Evolutionary conservation across 768 basidiomycete species (phyloP), one percentile per base, ranked within the genome.

Genomic region (Xerocomellus chrysenteron): DNA sequence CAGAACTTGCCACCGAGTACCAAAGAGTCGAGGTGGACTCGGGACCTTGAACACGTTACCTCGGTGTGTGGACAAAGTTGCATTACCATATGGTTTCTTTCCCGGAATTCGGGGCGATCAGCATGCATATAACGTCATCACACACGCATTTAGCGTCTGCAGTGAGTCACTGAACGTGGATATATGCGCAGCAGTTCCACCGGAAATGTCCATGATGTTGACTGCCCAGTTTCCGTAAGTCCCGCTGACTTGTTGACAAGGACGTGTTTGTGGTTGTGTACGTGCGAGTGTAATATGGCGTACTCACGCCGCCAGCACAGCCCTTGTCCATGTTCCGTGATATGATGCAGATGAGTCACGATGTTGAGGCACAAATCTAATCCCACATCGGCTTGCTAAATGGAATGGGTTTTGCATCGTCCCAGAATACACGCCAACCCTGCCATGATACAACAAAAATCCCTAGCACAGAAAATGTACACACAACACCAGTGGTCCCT

Each of bases 361-460:
- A 39, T 17, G 43, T 28, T 4, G 13, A 39, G 19, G 1, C 32
- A 39, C 47, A 40, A 36, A 36, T 47, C 56, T 47, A 51, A 45
- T 44, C 30, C 36, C 44, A 36, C 21, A 21, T 21, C 21, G 21
- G 21, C 21, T 21, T 21, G 21, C 21, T 21, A 21, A 21, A 21
- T 21, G 21, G 21, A 21, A 21, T 21, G 21, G 2, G 21, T 21
- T 21, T 21, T 21, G 21, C 21, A 21, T 52, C 50, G 11, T 41
- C 39, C 35, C 13, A 9, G 13, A 53, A 11, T 30, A 13, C 26
- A 55, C 13, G 32, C 4, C 33, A 17, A 35, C 32, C 30, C 48
- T 47, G 54, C 39, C 50, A 55, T 47, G 43, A 14, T 56, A 65
- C 66, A 65, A 56, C 62, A 52, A 50, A 33, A 47, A 37, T 32